A percentile compares a stretch with the other conserved stretches of the same genome.
phyloP scores from a whole-genome alignment of 2,329 filamentous ascomycete genomes.

The Fusarium sp. region DNA sequence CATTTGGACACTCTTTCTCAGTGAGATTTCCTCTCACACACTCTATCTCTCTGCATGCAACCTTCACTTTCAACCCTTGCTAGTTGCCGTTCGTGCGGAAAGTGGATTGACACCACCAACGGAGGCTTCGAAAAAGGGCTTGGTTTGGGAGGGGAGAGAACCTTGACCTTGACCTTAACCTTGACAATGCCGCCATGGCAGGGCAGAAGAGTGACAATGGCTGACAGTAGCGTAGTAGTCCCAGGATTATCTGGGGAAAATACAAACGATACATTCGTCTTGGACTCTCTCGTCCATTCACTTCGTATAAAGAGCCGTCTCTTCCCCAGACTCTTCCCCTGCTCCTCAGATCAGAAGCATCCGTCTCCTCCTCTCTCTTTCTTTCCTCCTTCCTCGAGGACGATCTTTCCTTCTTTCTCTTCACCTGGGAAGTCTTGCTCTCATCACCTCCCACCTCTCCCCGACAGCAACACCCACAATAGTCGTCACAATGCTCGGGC shows the following conservation, averaged over 20 bases:
- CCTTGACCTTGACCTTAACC: constrained; percentile 12
- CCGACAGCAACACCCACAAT: background rate
- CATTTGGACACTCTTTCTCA: background rate
- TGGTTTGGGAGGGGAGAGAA: background rate
- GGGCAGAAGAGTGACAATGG: background rate
- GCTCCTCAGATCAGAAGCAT: constrained; percentile 46
- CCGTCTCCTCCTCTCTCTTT: constrained; percentile 36
- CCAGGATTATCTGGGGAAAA: constrained; percentile 29
- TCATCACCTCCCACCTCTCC: background rate
- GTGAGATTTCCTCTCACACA: constrained; percentile 20
- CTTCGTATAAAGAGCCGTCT: constrained; percentile 38
- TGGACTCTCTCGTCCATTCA: constrained; percentile 3
- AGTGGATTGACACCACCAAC: constrained; percentile 28
- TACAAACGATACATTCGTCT: constrained; percentile 4
- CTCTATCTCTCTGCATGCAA: constrained; percentile 17
- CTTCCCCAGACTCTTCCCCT: constrained; percentile 43
- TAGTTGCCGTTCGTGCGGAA: constrained; percentile 44
- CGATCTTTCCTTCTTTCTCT: constrained; percentile 8
- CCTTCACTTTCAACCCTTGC: constrained; percentile 28
- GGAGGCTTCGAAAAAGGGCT: constrained; percentile 35
- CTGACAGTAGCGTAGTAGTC: background rate
- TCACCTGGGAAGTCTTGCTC: background rate
- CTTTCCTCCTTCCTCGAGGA: constrained; percentile 28
- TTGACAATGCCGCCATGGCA: constrained; percentile 22
- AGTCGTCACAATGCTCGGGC: constrained; percentile 39